Conservation (phyloP, 1,284 basidiomycete genomes). For the Irpex lacteus region DNA sequence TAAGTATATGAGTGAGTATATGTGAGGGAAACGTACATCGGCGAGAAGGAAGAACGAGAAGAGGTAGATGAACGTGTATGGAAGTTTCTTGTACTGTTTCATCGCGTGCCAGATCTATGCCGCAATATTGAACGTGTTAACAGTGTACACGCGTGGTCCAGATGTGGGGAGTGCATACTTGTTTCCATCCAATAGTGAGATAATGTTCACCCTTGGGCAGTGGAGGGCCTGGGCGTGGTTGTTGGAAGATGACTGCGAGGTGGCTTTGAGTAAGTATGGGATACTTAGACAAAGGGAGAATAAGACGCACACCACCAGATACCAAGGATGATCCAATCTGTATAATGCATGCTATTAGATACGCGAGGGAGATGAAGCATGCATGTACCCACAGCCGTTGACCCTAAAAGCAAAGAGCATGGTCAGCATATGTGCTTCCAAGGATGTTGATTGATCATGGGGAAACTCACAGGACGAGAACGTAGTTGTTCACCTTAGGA, state of each 20-base stretch:
- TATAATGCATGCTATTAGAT: neutral
- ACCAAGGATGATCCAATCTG: constrained; percentile 65
- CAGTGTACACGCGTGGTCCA: neutral
- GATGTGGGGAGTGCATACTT: constrained; percentile 37
- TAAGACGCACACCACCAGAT: constrained; percentile 75
- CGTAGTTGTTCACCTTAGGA: constrained; percentile 71
- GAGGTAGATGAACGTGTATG: constrained; percentile 76
- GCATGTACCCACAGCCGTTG: neutral
- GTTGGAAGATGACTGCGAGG: constrained; percentile 68
- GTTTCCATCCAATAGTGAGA: constrained; percentile 79
- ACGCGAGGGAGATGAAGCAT: neutral
- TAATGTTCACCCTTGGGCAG: constrained; percentile 72
- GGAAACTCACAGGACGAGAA: constrained; percentile 52
- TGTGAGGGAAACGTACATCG: constrained; percentile 44
- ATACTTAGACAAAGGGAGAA: neutral
- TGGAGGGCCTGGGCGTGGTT: constrained; percentile 69
- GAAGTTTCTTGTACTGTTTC: constrained; percentile 69
- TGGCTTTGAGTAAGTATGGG: constrained; percentile 2
- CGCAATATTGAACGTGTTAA: neutral
- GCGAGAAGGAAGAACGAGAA: constrained; percentile 76
- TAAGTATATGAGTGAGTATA: neutral
- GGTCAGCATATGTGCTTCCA: too few relatives aligned
- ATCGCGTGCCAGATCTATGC: constrained; percentile 60
- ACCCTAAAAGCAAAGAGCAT: neutral
- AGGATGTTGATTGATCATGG: neutral